Evolutionary conservation across 1,284 basidiomycete genomes (phyloP).

Genomic region (Apiotrichum sp.): DNA sequence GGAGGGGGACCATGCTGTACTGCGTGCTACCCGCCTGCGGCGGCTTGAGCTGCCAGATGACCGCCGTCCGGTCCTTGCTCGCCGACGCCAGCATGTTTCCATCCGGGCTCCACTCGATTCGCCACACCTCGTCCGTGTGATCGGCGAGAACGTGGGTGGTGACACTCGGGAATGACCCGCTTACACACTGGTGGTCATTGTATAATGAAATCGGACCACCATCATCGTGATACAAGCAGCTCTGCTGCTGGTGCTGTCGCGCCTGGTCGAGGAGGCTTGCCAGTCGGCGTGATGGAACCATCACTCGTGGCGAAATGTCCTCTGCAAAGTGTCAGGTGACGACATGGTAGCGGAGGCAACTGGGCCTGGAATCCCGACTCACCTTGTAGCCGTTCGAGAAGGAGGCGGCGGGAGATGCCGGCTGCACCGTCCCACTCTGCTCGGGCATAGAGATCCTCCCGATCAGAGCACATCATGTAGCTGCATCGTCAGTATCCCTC

Average conservation of each 20-base stretch:
- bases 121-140: conserved; percentile 93
- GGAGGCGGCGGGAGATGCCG: conserved; percentile 66
- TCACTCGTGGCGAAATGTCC: conserved; percentile 78
- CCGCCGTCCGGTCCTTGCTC: conserved; percentile 76
- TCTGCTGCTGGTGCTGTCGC: conserved; percentile 66
- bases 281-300: conserved; percentile 87
- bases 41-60: conserved; percentile 74
- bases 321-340: conserved; percentile 49
- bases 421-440: conserved; percentile 85
- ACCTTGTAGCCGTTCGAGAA: conserved; percentile 81
- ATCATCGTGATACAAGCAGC: conserved; percentile 74
- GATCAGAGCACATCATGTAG: conserved; percentile 80
- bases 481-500: conserved; percentile 46
- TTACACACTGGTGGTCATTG: conserved; percentile 74
- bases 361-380: conserved; percentile 23
- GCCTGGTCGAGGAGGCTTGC: conserved; percentile 81
- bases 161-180: conserved; percentile 72
- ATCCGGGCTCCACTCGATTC: conserved; percentile 87
- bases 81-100: conserved; percentile 79
- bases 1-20: conserved; percentile 26
- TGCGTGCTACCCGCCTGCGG: conserved; percentile 15
- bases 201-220: conserved; percentile 65
- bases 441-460: conserved; percentile 71
- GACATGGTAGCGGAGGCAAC: not conserved
- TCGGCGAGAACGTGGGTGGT: conserved; percentile 77